phyloP scores from a whole-genome alignment of 1,284 basidiomycete genomes.

The Heterobasidion parviporum region DNA sequence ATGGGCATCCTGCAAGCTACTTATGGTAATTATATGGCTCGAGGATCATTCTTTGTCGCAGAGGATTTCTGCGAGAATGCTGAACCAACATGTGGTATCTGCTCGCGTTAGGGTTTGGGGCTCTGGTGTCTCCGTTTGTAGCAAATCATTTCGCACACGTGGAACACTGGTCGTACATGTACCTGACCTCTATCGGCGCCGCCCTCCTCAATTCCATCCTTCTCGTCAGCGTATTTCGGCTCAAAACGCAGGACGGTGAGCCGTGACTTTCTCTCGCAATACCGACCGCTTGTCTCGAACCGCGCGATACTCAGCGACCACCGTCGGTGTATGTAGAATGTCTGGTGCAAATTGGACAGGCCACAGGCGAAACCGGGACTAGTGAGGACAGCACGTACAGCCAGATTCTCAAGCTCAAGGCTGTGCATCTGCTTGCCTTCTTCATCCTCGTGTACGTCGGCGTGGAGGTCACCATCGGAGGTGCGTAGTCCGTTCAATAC shows the following conservation, averaged over 20 bases:
- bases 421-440: slow-evolving; percentile 33
- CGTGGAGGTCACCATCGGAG: slow-evolving; percentile 38
- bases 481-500: slow-evolving; percentile 15
- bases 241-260: slow-evolving; percentile 31
- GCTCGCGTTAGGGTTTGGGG: slow-evolving; percentile 41
- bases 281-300: too few relatives aligned
- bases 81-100: too few relatives aligned
- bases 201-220: slow-evolving; percentile 34
- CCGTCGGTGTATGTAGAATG: slow-evolving; percentile 16
- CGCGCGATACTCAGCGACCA: too few relatives aligned
- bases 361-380: slow-evolving; percentile 11
- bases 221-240: slow-evolving; percentile 40
- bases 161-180: slow-evolving; percentile 54
- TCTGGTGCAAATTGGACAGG: slow-evolving; percentile 24
- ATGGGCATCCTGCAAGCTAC: slow-evolving; percentile 56
- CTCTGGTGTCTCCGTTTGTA: slow-evolving; percentile 48
- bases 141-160: slow-evolving; percentile 52
- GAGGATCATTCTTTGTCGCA: too few relatives aligned
- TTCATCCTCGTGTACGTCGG: slow-evolving; percentile 41
- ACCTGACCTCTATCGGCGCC: slow-evolving; percentile 48
- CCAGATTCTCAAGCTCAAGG: slow-evolving; percentile 28
- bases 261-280: background rate
- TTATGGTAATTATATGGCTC: slow-evolving; percentile 16
- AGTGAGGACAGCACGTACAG: slow-evolving; percentile 24
- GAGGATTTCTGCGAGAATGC: too few relatives aligned